These are phyloP conservation scores for Aechmea fasciata DNA, from an alignment of 176 grass and related monocot species.

Conservation along the genomic window DNA sequence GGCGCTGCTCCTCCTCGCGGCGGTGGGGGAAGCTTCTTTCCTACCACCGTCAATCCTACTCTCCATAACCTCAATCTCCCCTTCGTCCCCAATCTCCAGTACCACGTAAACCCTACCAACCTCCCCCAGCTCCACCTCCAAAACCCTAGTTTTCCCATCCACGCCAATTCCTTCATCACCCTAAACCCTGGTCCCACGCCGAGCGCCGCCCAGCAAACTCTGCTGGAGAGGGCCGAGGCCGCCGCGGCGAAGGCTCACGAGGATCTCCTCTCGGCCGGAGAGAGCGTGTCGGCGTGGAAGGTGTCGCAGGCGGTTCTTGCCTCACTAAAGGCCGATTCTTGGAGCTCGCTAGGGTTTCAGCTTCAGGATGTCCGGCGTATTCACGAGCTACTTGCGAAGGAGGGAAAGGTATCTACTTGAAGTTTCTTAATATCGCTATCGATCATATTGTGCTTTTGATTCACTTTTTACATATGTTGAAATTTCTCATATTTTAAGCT, in stretches of 20 bases:
- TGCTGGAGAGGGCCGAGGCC: conserved; percentile 43
- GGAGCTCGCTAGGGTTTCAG: conserved; percentile 49
- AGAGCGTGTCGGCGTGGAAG: conserved; percentile 73
- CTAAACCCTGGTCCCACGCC: background rate
- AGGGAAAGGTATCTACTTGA: conserved; percentile 48
- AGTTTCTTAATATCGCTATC: background rate
- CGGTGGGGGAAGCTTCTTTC: background rate
- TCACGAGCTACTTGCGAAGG: conserved; percentile 43
- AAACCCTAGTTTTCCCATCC: conserved; percentile 20
- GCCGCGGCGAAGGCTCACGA: conserved; percentile 37
- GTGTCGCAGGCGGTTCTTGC: conserved; percentile 56
- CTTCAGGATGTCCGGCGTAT: conserved; percentile 57
- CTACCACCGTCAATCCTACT: background rate
- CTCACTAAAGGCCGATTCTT: conserved; percentile 55
- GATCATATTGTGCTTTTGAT: conserved; percentile 6
- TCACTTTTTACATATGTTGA: background rate
- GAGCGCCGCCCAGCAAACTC: conserved; percentile 1
- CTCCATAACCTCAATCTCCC: conserved; percentile 15
- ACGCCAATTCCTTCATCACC: background rate
- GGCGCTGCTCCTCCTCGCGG: background rate
- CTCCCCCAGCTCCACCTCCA: conserved; percentile 8
- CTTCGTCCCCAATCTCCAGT: conserved; percentile 33
- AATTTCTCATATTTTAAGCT: too few relatives aligned
- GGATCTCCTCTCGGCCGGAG: conserved; percentile 42
- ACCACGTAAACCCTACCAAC: conserved; percentile 22